Base-by-base conservation (phyloP, 768 basidiomycete species). In the Paxillus rubicundulus region DNA sequence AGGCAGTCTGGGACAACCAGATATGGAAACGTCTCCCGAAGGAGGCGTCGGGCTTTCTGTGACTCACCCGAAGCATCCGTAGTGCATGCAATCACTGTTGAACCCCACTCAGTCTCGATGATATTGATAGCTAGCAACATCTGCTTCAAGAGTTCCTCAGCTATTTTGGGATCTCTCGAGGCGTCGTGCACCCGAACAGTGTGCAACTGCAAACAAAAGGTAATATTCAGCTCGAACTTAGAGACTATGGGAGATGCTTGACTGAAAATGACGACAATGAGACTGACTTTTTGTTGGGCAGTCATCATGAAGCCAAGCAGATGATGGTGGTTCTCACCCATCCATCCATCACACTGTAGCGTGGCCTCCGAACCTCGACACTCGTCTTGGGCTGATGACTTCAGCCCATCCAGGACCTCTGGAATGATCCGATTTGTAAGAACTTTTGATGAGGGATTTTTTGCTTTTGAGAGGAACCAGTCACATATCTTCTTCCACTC, bases 261-360 rank as follows among this genome's bases (percentile, higher is more conserved):
- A 28, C 32, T 32, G 32, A 45, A 21, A 47, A 39, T 16, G 27
- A 28, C 27, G 27, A 28, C 27, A 28, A 28, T 8, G 39, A 21
- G 47, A 38, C 17, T 47, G 45, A 68, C 64, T 53, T 69, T 56
- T 21, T 46, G 9, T 38, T 59, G 47, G 10, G 45, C 49, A 2
- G 60, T 61, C 16, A 69, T 52, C 68, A 73, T 72, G 39, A 70
- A 72, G 8, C 63, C 72, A 56, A 71, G 48, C 9, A 70, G 49
- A 53, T 70, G 72, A 27, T 64, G 58, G 34, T 52, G 28, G 44
- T 74, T 73, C 9, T 52, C 7, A 0, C 70, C 73, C 5, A 64
- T 69, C 74, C 72, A 74, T 9, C 74, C 69, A 63, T 74, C 70
- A n/a, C n/a, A n/a, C n/a, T n/a, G n/a, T n/a, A n/a, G n/a, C n/a